phyloP scores from a whole-genome alignment of 208 protist species.

The Crithidia fasciculata region DNA sequence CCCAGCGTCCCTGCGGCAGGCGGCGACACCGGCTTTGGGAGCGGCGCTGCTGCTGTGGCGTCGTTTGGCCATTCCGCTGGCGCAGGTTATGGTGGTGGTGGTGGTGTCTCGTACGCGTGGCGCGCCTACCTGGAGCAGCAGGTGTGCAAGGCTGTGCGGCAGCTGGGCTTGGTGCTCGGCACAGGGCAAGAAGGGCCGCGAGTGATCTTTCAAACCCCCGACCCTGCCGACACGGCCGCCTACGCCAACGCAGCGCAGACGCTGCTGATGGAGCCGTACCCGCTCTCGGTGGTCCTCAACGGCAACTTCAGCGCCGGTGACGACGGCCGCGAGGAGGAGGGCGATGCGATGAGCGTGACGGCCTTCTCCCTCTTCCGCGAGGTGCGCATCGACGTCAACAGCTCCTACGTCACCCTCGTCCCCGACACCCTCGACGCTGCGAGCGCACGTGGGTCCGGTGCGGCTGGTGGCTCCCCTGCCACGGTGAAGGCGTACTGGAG shows the following conservation, averaged over 20 bases:
- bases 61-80: neutral
- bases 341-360: conserved; percentile 24
- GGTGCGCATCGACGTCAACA: conserved; percentile 41
- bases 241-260: conserved; percentile 20
- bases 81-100: neutral
- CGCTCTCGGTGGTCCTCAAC: conserved; percentile 35
- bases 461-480: neutral
- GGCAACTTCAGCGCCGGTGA: conserved; percentile 54
- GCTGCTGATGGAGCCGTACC: conserved; percentile 58
- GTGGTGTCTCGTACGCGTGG: conserved; percentile 26
- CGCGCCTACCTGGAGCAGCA: conserved; percentile 44
- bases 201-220: conserved; percentile 21
- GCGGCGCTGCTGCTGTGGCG: neutral
- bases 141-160: conserved; percentile 31
- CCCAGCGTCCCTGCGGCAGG: conserved; percentile 7
- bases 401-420: conserved; percentile 40
- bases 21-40: neutral
- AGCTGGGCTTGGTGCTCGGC: conserved; percentile 37
- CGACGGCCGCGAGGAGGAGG: conserved; percentile 48
- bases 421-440: conserved; percentile 29
- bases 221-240: conserved; percentile 10
- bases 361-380: conserved; percentile 48
- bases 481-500: conserved; percentile 52
- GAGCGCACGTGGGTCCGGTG: neutral
- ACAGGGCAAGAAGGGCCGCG: neutral